These are phyloP conservation scores for Sarocladiaceae sp. DNA, from an alignment of 2,329 filamentous ascomycete species.

Conservation along the genomic window DNA sequence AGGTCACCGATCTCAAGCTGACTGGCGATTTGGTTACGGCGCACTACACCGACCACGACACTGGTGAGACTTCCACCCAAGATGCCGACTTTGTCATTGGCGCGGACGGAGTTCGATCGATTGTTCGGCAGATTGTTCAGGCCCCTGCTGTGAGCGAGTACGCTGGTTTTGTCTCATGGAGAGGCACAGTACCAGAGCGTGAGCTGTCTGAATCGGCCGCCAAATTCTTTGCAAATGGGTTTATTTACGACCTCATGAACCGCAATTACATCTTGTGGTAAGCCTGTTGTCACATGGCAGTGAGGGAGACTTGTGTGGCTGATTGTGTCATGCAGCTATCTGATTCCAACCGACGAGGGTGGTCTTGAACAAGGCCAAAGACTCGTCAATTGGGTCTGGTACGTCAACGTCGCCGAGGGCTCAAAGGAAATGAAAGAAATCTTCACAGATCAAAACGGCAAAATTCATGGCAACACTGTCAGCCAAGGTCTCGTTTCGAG, in stretches of 20 bases:
- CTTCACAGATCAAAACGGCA: slow-evolving; percentile 9
- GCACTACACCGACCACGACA: background rate
- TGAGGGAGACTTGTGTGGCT: background rate
- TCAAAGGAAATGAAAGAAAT: slow-evolving; percentile 5
- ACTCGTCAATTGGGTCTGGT: slow-evolving; percentile 12
- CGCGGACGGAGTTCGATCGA: slow-evolving; percentile 8
- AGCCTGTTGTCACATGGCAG: background rate
- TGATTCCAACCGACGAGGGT: slow-evolving; percentile 10
- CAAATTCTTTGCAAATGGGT: slow-evolving; percentile 1
- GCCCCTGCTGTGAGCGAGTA: background rate
- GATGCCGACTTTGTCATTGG: slow-evolving; percentile 11
- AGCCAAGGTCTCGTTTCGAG: background rate
- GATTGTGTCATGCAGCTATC: slow-evolving; percentile 2
- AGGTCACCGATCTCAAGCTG: background rate
- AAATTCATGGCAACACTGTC: slow-evolving; percentile 8
- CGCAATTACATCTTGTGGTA: background rate
- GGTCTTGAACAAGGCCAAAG: slow-evolving; percentile 1
- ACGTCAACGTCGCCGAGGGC: slow-evolving; percentile 6
- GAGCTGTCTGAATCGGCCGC: slow-evolving; percentile 6
- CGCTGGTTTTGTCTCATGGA: slow-evolving; percentile 10
- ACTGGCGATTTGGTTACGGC: background rate
- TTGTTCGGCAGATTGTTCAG: background rate
- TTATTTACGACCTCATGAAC: background rate
- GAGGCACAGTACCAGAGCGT: slow-evolving; percentile 9
- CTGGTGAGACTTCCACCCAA: background rate